Base-by-base conservation (phyloP, 306 rosid species). In the Lupinus albus region DNA sequence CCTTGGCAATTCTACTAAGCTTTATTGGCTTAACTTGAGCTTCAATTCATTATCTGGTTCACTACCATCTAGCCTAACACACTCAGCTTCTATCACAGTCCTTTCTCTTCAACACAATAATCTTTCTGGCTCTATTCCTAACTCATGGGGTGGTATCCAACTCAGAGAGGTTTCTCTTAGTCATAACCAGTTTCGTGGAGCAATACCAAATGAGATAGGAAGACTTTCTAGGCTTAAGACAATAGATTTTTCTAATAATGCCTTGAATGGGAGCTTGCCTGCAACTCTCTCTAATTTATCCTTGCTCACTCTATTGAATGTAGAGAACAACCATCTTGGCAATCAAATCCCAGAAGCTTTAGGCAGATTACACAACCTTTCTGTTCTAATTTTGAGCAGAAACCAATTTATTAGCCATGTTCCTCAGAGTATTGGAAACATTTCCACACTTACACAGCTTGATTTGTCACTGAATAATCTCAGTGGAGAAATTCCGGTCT, bases 391-490 rank as follows among this genome's bases (percentile, higher is more conserved):
- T 68, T 72, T 90, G 60, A 68, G 84, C 11, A 75, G 76, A 65
- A 90, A 86, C 82, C 84, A 60, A 50, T 73, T 91, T 25, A 76
- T 49, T 66, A 96, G 92, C 11, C 77, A 71, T 53, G 85, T 91
- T 55, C 94, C 97, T 50, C 77, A 64, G n/a, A 69, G 77, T 64
- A 33, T 91, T 36, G 94, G 89, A 32, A 80, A 83, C 62, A 73
- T 86, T 60, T 82, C 96, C 2, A 80, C 76, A 0, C 94, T 91
- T 64, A 73, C 79, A 41, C 82, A 53, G 58, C 96, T 91, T 56
- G 96, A 91, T 75, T 76, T 91, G 65, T 88, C 96, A 30, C 73
- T 64, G 39, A 91, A 91, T 77, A 85, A 86, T 76, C 83, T 91
- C 54, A 78, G 81, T 55, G 89, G 84, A 74, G 80, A 78, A 83